Base-by-base conservation (phyloP, 345 rosid species). In the Combretum micranthum region DNA sequence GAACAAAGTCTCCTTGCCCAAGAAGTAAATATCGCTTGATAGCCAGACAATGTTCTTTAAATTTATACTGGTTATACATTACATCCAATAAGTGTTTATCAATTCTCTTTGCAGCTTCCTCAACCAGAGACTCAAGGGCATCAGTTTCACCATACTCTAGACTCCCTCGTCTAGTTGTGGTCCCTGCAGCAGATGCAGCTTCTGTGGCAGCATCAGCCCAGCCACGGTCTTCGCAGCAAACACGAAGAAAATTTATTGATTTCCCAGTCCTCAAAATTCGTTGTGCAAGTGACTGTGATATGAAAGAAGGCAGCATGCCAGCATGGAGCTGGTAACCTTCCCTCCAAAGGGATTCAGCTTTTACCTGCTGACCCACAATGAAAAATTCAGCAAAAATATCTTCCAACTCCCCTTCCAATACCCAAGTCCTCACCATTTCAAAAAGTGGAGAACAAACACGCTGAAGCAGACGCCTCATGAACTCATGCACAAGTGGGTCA, bases 371-470 rank as follows among this genome's bases (percentile, higher is more conserved):
- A 57, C 92, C 83, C 44, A 90, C 90, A 7, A 93, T 59, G 75
- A 93, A 93, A 75, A 93, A 87, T 60, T 93, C 97, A 1, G 97
- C 77, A 55, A 82, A 93, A 57, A 82, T 82, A 69, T 93, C 99
- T 64, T 93, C 99, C 75, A 93, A 59, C 76, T 93, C 97, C 26
- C 99, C 99, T 76, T 93, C 99, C 72, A 93, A 72, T 69, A 93
- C 99, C 99, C 99, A 93, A 60, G 92, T 87, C 83, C 96, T 87
- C 55, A 93, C 99, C 97, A 93, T 89, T 73, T 93, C 99, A 50
- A 93, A 87, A 63, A 93, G 81, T 0, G 99, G 99, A 61, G 95
- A 93, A 65, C 97, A 93, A 17, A 90, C 97, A 44, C 92, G 79
- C 49, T 66, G 71, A 16, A 93, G 95, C 70, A 93, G 79, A 54